Conservation (phyloP, 139 green algal genomes). For the Dunaliella primolecta region DNA sequence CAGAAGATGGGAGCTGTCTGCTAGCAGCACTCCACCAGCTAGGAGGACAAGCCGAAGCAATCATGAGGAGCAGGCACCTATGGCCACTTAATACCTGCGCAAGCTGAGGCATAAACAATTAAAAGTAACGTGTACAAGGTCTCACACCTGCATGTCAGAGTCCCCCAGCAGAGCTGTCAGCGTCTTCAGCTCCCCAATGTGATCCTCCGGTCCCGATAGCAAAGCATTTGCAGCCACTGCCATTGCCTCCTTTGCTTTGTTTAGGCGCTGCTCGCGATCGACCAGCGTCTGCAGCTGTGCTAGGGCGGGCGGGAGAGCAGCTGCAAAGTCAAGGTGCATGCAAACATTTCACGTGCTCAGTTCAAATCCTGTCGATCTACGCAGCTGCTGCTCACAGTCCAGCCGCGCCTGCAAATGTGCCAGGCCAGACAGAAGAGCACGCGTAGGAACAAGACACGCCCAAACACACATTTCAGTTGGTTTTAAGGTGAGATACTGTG, state of each 20-base stretch:
- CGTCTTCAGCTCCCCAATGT: slow-evolving; percentile 25
- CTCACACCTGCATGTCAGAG: slow-evolving; percentile 26
- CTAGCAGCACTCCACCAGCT: no score
- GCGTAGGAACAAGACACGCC: neutral
- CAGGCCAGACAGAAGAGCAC: neutral
- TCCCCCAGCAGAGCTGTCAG: slow-evolving; percentile 25
- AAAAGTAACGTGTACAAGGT: no score
- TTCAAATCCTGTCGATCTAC: neutral
- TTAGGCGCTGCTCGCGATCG: slow-evolving; percentile 32
- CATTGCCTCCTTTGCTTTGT: slow-evolving; percentile 64
- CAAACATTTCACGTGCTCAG: neutral
- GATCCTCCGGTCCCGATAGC: slow-evolving; percentile 68
- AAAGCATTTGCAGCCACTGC: slow-evolving; percentile 65
- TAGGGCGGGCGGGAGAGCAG: slow-evolving; percentile 33
- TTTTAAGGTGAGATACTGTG: no score
- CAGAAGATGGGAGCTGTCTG: no score
- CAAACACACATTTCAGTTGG: neutral
- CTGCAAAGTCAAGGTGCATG: neutral
- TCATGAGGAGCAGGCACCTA: no score
- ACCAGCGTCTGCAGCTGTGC: slow-evolving; percentile 33
- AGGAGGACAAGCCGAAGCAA: no score
- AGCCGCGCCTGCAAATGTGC: neutral
- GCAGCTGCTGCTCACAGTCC: neutral
- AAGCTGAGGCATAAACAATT: no score
- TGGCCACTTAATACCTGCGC: no score